Evolutionary conservation across 1,139 yeast genomes (phyloP).

Genomic region (Saccharomycopsis hybrid): DNA sequence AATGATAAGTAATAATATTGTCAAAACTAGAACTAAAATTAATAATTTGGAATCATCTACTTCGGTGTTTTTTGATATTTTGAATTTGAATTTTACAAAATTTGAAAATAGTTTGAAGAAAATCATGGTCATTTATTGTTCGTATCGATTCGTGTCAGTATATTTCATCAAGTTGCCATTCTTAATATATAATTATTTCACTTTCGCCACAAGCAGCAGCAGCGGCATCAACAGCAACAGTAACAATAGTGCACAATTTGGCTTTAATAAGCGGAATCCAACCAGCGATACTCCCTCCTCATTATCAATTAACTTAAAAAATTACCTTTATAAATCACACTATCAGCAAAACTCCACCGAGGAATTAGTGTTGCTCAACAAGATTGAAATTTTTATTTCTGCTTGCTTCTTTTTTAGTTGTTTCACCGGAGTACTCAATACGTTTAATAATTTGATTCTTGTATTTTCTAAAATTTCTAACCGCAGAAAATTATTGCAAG

Average conservation of each 20-base stretch:
- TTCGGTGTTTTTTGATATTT: conserved; percentile 5
- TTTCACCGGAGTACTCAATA: conserved; percentile 16
- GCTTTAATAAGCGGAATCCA: not conserved
- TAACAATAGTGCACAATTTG: no score
- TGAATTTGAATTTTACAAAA: conserved; percentile 9
- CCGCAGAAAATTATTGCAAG: no score
- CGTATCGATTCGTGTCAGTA: conserved; percentile 13
- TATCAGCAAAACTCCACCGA: conserved; percentile 6
- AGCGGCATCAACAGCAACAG: not conserved
- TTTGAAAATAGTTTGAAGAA: not conserved
- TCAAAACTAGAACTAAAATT: conserved; percentile 4
- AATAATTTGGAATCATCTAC: conserved; percentile 6
- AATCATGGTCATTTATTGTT: conserved; percentile 11
- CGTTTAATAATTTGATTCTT: conserved; percentile 14
- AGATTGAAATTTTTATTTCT: conserved; percentile 14
- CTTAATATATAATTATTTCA: conserved; percentile 2
- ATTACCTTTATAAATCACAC: conserved; percentile 5
- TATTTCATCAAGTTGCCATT: conserved; percentile 11
- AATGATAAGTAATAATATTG: conserved; percentile 7
- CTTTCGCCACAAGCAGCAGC: not conserved
- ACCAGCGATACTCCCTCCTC: not conserved
- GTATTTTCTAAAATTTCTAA: conserved; percentile 7
- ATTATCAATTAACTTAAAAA: conserved; percentile 10
- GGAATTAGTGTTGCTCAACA: conserved; percentile 10
- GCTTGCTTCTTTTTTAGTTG: conserved; percentile 16